Percentiles rank a stretch among this genome's conserved stretches.
Evolutionary conservation across 768 basidiomycete genomes (phyloP).

Genomic region (Collybia mongolica): DNA sequence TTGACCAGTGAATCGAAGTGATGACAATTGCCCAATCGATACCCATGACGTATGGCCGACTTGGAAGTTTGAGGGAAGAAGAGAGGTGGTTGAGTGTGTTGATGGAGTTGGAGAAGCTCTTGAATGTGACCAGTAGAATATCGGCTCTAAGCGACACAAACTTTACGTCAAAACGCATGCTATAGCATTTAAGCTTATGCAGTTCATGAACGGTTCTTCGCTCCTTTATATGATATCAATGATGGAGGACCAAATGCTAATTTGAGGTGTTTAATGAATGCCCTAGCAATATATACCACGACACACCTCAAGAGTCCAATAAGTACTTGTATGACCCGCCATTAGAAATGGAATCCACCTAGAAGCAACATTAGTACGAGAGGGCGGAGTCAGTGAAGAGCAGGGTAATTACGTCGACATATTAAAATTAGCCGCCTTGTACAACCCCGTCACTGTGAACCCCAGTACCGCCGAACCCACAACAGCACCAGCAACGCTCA

Average conservation of each 20-base stretch:
- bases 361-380: slow-evolving; percentile 1
- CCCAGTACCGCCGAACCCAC: slow-evolving; percentile 46
- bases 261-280: slow-evolving; percentile 1
- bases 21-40: too few species aligned
- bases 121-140: too few species aligned
- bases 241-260: slow-evolving; percentile 43
- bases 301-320: slow-evolving; percentile 40
- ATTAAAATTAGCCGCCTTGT: slow-evolving; percentile 40
- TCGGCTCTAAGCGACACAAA: too few species aligned
- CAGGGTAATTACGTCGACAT: slow-evolving; percentile 52
- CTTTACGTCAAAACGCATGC: too few species aligned
- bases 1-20: too few species aligned
- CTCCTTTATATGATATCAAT: slow-evolving; percentile 37
- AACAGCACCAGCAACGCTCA: slow-evolving; percentile 45
- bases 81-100: too few species aligned
- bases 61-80: too few species aligned
- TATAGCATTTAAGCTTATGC: too few species aligned
- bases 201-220: too few species aligned
- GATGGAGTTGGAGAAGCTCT: too few species aligned
- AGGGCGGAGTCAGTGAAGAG: background rate
- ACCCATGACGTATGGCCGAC: too few species aligned
- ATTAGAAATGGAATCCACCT: slow-evolving; percentile 49
- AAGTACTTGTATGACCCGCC: slow-evolving; percentile 40
- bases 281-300: background rate
- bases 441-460: slow-evolving; percentile 43